Evolutionary conservation across 225 moss, liverwort and hornwort species (phyloP), one percentile per base, ranked within the genome.

Genomic region (Pseudoscleropodium purum): DNA sequence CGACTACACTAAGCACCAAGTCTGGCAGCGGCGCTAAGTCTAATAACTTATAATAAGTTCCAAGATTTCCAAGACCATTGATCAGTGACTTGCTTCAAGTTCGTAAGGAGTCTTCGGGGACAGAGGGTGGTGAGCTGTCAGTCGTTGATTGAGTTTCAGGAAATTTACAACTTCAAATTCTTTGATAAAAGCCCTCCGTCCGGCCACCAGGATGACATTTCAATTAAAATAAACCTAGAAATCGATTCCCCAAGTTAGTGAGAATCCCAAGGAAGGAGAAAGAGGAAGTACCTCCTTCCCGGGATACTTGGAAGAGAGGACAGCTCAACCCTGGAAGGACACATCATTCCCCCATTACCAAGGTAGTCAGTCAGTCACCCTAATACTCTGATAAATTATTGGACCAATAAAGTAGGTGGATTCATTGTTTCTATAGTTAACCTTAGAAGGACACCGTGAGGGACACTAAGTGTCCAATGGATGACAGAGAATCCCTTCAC

Each of bases 361-460:
- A 52, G 36, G 77, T 24, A 36, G 30, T 8, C 9, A 65, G 14
- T 25, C 25, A 8, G 13, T 8, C 23, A 15, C 9, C 13, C 5
- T 1, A 77, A 36, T 9, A 52, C 36, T 77, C 15, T 1, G 0
- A 77, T 59, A 59, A 59, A 59, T 77, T 77, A 36, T 77, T 77
- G 77, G 15, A 77, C 13, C 77, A 77, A 52, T 23, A 61, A 61
- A 61, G 61, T 25, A 23, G 52, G 36, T 8, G 23, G 1, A 23
- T 23, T 23, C 8, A 14, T 77, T 52, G 52, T 52, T 77, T 77
- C 2, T 13, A 31, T 5, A 5, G 7, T 21, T 33, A 20, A 13
- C 5, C 11, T 3, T 0, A 21, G 8, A 76, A 52, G 34, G 34
- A 51, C 34, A 51, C 1, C 0, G 0, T 3, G 23, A 21, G 23